Evolutionary conservation across 1,139 yeast species (phyloP).

Genomic region (Saccharomycopsis crataegensis): DNA sequence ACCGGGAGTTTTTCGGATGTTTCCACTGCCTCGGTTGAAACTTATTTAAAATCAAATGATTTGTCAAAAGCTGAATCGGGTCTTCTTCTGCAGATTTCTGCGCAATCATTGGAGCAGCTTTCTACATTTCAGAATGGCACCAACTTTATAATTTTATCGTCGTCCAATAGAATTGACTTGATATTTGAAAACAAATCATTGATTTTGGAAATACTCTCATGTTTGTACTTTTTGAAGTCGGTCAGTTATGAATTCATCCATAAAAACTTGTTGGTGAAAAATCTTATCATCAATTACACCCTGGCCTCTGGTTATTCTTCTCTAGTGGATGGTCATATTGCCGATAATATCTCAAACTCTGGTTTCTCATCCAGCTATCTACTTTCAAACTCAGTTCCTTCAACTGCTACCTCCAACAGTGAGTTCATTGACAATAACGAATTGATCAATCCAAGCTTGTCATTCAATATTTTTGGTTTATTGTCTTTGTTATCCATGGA

Average conservation of each 20-base stretch:
- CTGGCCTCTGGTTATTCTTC: neutral
- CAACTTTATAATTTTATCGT: conserved; percentile 32
- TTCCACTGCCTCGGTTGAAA: neutral
- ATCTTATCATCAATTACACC: conserved; percentile 10
- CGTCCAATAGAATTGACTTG: conserved; percentile 34
- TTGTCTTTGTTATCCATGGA: conserved; percentile 14
- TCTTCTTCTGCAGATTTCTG: conserved; percentile 3
- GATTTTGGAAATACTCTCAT: conserved; percentile 37
- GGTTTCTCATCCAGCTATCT: neutral
- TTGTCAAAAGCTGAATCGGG: neutral
- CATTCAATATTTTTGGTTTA: conserved; percentile 17
- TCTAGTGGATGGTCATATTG: neutral
- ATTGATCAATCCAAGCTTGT: conserved; percentile 11
- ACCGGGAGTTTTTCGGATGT: neutral
- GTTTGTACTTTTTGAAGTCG: conserved; percentile 29
- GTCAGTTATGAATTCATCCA: conserved; percentile 23
- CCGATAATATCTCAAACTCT: neutral
- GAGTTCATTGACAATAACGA: conserved; percentile 11
- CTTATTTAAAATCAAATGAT: conserved; percentile 1
- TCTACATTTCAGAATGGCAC: conserved; percentile 29
- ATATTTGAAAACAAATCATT: conserved; percentile 36
- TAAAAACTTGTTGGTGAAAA: conserved; percentile 9
- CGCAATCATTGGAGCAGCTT: conserved; percentile 3
- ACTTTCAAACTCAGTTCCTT: neutral
- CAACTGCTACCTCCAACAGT: neutral